A percentile compares a stretch with the other conserved stretches of the same genome.
These are phyloP conservation scores for Adansonia rubrostipa DNA, from an alignment of 441 rosid genomes.

Conservation along the genomic window DNA sequence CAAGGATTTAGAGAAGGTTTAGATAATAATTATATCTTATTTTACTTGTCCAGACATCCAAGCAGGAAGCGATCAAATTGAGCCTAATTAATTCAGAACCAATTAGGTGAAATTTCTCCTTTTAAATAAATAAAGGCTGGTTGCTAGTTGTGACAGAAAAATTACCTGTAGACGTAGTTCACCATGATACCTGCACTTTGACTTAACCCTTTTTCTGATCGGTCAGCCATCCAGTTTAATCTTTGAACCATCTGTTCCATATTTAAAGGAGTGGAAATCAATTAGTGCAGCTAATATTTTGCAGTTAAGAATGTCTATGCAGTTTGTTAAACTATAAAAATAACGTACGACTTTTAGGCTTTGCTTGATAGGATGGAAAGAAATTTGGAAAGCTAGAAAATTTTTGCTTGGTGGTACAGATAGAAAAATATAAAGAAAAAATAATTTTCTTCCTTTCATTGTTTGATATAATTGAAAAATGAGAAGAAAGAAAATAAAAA, in stretches of 20 bases:
- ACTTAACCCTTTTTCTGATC: conserved; percentile 69
- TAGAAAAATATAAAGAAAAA: too few species aligned
- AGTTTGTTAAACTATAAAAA: neutral
- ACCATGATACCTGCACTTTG: conserved; percentile 98
- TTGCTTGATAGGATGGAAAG: too few species aligned
- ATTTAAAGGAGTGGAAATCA: conserved; percentile 17
- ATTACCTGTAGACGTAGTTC: conserved; percentile 87
- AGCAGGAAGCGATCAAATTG: conserved; percentile 3
- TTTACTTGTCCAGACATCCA: conserved; percentile 5
- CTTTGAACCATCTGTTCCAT: conserved; percentile 81
- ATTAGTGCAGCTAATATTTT: neutral
- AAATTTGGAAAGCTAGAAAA: too few species aligned
- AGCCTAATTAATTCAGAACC: neutral
- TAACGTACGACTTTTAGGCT: neutral
- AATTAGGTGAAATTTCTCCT: neutral
- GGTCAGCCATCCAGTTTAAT: conserved; percentile 97
- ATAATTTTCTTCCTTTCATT: too few species aligned
- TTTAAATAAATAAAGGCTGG: neutral
- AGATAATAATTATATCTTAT: neutral
- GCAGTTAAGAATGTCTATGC: neutral
- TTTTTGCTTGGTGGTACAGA: too few species aligned
- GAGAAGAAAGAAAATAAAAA: too few species aligned
- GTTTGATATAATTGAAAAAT: too few species aligned
- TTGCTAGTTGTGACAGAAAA: conserved; percentile 9
- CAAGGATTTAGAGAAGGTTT: neutral